A percentile compares a stretch with the other conserved stretches of the same genome.
phyloP scores from a whole-genome alignment of 2,329 filamentous ascomycete species.

The Dichotomopilus funicola region DNA sequence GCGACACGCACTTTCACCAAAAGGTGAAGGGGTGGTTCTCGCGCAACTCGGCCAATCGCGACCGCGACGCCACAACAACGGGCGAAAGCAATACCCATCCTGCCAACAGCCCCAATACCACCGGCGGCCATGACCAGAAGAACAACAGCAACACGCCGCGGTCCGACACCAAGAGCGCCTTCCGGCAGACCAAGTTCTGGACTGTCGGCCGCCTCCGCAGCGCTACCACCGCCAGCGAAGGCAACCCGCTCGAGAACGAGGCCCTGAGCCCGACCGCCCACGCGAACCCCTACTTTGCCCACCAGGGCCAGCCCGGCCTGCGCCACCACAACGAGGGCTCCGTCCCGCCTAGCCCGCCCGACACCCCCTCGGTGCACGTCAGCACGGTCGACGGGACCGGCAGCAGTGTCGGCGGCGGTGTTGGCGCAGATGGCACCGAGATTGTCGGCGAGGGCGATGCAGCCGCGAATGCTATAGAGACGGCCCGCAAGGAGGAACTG shows the following conservation, averaged over 20 bases:
- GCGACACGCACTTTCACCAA: slow-evolving; percentile 57
- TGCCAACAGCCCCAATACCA: neutral
- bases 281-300: slow-evolving; percentile 94
- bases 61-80: slow-evolving; percentile 22
- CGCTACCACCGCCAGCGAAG: slow-evolving; percentile 86
- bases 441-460: slow-evolving; percentile 44
- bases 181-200: slow-evolving; percentile 84
- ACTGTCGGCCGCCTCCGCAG: slow-evolving; percentile 84
- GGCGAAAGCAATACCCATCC: neutral
- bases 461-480: slow-evolving; percentile 61
- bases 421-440: too few relatives aligned
- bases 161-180: slow-evolving; percentile 58
- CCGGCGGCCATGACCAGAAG: neutral
- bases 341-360: slow-evolving; percentile 84
- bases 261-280: slow-evolving; percentile 83
- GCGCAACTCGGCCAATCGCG: slow-evolving; percentile 44
- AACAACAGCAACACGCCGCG: slow-evolving; percentile 30
- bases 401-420: too few relatives aligned
- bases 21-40: slow-evolving; percentile 65
- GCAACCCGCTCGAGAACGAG: slow-evolving; percentile 85
- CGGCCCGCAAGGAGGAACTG: slow-evolving; percentile 68
- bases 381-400: slow-evolving; percentile 54
- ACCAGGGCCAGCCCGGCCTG: slow-evolving; percentile 88
- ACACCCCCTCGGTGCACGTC: slow-evolving; percentile 74
- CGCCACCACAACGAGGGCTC: slow-evolving; percentile 94